Evolutionary conservation across 2,329 filamentous ascomycete genomes (phyloP).

Genomic region (Cercospora canescens): DNA sequence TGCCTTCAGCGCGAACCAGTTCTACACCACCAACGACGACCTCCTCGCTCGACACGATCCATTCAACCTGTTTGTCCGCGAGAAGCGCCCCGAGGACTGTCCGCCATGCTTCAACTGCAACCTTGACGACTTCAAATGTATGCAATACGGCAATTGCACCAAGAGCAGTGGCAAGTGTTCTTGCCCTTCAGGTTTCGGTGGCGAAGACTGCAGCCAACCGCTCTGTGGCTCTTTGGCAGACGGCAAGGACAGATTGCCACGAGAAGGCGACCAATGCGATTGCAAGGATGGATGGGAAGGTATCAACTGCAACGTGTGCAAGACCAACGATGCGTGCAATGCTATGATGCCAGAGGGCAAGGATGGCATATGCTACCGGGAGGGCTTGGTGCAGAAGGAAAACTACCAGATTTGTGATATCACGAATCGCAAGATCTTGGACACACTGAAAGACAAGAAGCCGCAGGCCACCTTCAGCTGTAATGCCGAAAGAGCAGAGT

Average conservation of each 20-base stretch:
- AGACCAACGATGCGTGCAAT: slow-evolving; percentile 78
- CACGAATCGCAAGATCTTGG: slow-evolving; percentile 90
- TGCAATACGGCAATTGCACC: slow-evolving; percentile 88
- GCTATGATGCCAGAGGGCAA: slow-evolving; percentile 73
- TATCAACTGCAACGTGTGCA: slow-evolving; percentile 96
- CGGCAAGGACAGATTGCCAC: slow-evolving; percentile 74
- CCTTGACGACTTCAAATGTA: slow-evolving; percentile 85
- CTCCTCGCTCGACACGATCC: slow-evolving; percentile 27
- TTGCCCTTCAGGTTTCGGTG: slow-evolving; percentile 89
- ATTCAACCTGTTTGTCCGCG: slow-evolving; percentile 56
- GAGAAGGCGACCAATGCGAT: slow-evolving; percentile 70
- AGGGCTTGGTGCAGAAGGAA: slow-evolving; percentile 85
- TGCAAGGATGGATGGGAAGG: slow-evolving; percentile 94
- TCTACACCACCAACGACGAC: slow-evolving; percentile 33
- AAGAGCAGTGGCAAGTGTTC: slow-evolving; percentile 88
- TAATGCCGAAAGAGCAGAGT: slow-evolving; percentile 69
- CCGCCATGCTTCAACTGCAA: slow-evolving; percentile 98
- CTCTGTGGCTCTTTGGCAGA: slow-evolving; percentile 86
- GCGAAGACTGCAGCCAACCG: slow-evolving; percentile 88
- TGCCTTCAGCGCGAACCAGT: slow-evolving; percentile 26
- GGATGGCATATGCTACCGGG: slow-evolving; percentile 87
- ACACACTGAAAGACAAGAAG: slow-evolving; percentile 78
- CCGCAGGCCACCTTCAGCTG: slow-evolving; percentile 96
- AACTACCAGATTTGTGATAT: slow-evolving; percentile 99
- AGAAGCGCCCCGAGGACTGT: slow-evolving; percentile 72